Percentiles rank a stretch among this genome's conserved stretches.
phyloP scores from a whole-genome alignment of 345 rosid species.

The Aquilaria sinensis region DNA sequence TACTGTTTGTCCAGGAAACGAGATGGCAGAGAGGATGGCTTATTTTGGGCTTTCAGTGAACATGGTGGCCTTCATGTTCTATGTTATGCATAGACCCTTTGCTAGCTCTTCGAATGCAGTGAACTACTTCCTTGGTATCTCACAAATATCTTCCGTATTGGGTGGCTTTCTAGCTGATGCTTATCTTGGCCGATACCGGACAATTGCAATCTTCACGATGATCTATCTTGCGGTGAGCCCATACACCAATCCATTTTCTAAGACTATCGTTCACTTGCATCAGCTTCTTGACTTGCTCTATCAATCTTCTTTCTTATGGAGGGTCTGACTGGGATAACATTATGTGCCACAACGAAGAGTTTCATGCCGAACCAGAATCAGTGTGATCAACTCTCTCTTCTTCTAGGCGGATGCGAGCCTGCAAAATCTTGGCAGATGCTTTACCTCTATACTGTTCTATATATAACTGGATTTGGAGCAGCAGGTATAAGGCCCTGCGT shows the following conservation, averaged over 20 bases:
- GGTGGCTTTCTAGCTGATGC: constrained; percentile 98
- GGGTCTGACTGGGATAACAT: constrained; percentile 89
- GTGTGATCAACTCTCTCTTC: constrained; percentile 58
- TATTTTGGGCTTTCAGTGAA: constrained; percentile 89
- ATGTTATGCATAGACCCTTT: constrained; percentile 83
- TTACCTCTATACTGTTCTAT: constrained; percentile 68
- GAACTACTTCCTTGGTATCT: constrained; percentile 85
- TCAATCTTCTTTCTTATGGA: constrained; percentile 18
- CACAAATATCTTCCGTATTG: constrained; percentile 83
- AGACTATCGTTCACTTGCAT: neutral
- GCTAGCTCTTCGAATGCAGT: constrained; percentile 78
- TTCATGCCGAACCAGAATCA: constrained; percentile 58
- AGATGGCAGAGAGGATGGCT: constrained; percentile 96
- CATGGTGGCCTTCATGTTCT: constrained; percentile 93
- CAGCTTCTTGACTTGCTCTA: neutral
- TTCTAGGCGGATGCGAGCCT: constrained; percentile 60
- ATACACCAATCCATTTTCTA: neutral
- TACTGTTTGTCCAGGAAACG: constrained; percentile 51
- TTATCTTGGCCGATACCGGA: constrained; percentile 92
- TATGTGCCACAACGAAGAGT: constrained; percentile 53
- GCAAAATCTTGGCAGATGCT: constrained; percentile 86
- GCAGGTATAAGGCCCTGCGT: constrained; percentile 96
- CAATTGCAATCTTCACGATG: constrained; percentile 85
- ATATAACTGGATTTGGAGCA: constrained; percentile 80
- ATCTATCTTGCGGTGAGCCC: constrained; percentile 68